Evolutionary conservation across 164 flowering plant genomes (phyloP).

Genomic region (Hamamelis virginiana): DNA sequence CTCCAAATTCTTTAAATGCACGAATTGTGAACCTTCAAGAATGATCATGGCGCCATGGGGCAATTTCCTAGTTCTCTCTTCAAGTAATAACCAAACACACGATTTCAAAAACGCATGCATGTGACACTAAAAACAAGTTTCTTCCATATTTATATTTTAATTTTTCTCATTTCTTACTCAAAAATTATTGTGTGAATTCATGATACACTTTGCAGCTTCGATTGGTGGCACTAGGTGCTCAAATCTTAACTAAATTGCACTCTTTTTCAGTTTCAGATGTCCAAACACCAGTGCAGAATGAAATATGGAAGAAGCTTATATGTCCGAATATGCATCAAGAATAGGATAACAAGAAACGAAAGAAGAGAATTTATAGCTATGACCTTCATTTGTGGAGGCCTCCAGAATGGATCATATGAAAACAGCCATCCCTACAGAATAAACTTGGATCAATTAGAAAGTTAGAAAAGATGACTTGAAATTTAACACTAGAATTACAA

Average conservation of each 20-base stretch:
- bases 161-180: background rate
- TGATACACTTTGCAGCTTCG: no score
- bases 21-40: background rate
- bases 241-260: no score
- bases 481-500: no score
- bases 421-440: conserved; percentile 73
- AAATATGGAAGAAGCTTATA: no score
- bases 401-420: conserved; percentile 77
- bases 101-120: background rate
- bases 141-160: background rate
- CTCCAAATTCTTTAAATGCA: background rate
- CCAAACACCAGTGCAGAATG: no score
- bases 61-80: background rate
- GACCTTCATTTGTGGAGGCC: conserved; percentile 88
- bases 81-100: background rate
- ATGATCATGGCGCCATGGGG: background rate
- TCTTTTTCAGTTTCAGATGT: no score
- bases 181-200: no score
- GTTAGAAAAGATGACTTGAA: background rate
- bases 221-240: no score
- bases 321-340: background rate
- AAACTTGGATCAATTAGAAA: conserved; percentile 3
- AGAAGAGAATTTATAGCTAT: background rate
- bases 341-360: background rate
- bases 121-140: background rate